These are phyloP conservation scores for Pseudodiploospora longispora DNA, from an alignment of 2,329 filamentous ascomycete species.

Conservation along the genomic window DNA sequence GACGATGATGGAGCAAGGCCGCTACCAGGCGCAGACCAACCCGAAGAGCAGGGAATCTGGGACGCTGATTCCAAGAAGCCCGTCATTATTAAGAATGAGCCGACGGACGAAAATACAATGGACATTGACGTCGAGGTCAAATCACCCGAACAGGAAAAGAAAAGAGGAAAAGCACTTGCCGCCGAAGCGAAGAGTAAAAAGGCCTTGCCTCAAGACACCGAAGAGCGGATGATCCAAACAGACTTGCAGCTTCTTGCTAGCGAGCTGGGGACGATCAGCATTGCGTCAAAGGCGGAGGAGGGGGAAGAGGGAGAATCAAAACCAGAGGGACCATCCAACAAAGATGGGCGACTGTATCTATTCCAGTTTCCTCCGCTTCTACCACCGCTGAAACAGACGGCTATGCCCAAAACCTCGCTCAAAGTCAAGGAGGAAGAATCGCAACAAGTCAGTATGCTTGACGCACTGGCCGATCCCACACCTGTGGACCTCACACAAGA, in stretches of 20 bases:
- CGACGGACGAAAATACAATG: slow-evolving; percentile 32
- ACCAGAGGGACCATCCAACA: slow-evolving; percentile 24
- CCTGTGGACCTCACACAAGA: slow-evolving; percentile 36
- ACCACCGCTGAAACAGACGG: slow-evolving; percentile 39
- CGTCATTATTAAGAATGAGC: slow-evolving; percentile 37
- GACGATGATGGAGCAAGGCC: slow-evolving; percentile 24
- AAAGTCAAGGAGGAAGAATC: slow-evolving; percentile 35
- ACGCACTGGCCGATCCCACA: slow-evolving; percentile 12
- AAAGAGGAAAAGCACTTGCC: slow-evolving; percentile 16
- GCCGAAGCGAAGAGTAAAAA: slow-evolving; percentile 21
- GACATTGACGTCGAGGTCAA: slow-evolving; percentile 30
- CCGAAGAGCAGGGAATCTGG: slow-evolving; percentile 35
- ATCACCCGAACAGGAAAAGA: slow-evolving; percentile 12
- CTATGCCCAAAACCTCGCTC: slow-evolving; percentile 15
- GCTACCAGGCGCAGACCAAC: slow-evolving; percentile 19
- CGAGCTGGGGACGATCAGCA: slow-evolving; percentile 32
- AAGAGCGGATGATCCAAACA: slow-evolving; percentile 30
- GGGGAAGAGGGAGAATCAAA: slow-evolving; percentile 19
- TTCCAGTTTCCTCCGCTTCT: slow-evolving; percentile 59
- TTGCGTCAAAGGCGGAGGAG: slow-evolving; percentile 16
- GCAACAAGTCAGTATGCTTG: slow-evolving; percentile 30
- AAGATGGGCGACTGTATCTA: slow-evolving; percentile 52
- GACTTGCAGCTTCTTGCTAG: slow-evolving; percentile 34
- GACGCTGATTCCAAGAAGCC: slow-evolving; percentile 28
- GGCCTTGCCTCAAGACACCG: slow-evolving; percentile 23